Conservation (phyloP, 2,329 filamentous ascomycete genomes). For the Talaromyces sp. region DNA sequence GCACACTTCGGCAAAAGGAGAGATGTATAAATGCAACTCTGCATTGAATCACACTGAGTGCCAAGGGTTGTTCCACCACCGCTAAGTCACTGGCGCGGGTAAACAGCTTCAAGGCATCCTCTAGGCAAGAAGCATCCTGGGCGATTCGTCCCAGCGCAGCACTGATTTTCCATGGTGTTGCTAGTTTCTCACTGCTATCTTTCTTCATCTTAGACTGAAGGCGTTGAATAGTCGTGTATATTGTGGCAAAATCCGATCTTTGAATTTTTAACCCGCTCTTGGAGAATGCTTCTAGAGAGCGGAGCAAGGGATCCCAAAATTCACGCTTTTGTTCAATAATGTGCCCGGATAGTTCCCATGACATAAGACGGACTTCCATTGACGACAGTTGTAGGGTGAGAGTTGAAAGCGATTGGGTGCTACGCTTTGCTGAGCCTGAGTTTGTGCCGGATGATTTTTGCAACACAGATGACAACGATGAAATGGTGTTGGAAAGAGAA, state of each 20-base stretch:
- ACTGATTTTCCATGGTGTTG: conserved; percentile 25
- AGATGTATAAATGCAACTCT: conserved; percentile 34
- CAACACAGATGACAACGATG: conserved; percentile 25
- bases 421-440: conserved; percentile 13
- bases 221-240: conserved; percentile 31
- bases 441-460: conserved; percentile 13
- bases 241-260: conserved; percentile 30
- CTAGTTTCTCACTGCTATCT: conserved; percentile 20
- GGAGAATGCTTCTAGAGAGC: conserved; percentile 32
- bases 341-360: conserved; percentile 39
- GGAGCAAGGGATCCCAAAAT: conserved; percentile 37
- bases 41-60: conserved; percentile 31
- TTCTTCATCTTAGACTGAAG: conserved; percentile 26
- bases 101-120: conserved; percentile 34
- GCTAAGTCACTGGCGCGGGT: conserved; percentile 25
- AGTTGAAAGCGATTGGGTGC: conserved; percentile 22
- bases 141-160: conserved; percentile 34
- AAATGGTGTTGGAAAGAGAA: conserved; percentile 34
- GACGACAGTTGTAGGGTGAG: conserved; percentile 37
- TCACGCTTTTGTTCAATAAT: conserved; percentile 36
- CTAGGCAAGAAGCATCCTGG: conserved; percentile 32
- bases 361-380: conserved; percentile 34
- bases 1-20: conserved; percentile 22
- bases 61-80: conserved; percentile 25
- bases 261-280: conserved; percentile 28